Evolutionary conservation across 2,329 filamentous ascomycete species (phyloP).

Genomic region (Epichloe gansuensis): DNA sequence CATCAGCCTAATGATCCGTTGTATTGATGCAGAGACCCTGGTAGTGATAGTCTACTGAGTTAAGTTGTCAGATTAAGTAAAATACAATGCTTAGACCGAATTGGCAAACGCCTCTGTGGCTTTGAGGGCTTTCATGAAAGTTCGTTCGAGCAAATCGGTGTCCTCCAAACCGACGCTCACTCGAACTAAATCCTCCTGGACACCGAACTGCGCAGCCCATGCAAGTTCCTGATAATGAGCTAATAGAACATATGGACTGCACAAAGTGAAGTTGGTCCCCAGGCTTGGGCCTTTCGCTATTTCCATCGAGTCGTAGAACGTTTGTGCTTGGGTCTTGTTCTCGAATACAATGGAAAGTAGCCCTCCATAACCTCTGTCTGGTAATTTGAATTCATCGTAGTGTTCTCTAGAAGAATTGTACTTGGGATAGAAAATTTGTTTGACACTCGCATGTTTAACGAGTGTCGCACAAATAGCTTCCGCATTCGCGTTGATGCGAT

Average conservation of each 20-base stretch:
- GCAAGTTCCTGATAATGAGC: constrained; percentile 85
- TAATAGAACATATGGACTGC: constrained; percentile 79
- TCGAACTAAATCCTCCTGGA: constrained; percentile 67
- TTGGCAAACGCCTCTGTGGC: constrained; percentile 26
- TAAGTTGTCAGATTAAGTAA: neutral
- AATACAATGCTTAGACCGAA: neutral
- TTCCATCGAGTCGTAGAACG: constrained; percentile 75
- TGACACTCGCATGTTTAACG: constrained; percentile 47
- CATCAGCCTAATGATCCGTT: neutral
- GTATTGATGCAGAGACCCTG: neutral
- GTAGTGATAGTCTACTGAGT: neutral
- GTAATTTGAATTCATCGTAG: constrained; percentile 68
- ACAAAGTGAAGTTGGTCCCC: constrained; percentile 91
- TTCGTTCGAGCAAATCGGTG: constrained; percentile 45
- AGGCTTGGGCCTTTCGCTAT: constrained; percentile 89
- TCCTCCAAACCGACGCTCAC: constrained; percentile 88
- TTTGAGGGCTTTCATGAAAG: constrained; percentile 57
- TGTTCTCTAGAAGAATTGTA: constrained; percentile 52
- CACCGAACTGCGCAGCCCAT: constrained; percentile 76
- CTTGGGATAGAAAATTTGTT: constrained; percentile 79
- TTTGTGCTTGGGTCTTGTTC: constrained; percentile 53
- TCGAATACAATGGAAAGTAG: constrained; percentile 76
- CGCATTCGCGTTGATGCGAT: constrained; percentile 73
- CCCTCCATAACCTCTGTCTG: constrained; percentile 75
- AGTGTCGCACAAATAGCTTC: constrained; percentile 71